Conservation (phyloP, 2,329 filamentous ascomycete species). For the Neofusicoccum kwambonambiense region DNA sequence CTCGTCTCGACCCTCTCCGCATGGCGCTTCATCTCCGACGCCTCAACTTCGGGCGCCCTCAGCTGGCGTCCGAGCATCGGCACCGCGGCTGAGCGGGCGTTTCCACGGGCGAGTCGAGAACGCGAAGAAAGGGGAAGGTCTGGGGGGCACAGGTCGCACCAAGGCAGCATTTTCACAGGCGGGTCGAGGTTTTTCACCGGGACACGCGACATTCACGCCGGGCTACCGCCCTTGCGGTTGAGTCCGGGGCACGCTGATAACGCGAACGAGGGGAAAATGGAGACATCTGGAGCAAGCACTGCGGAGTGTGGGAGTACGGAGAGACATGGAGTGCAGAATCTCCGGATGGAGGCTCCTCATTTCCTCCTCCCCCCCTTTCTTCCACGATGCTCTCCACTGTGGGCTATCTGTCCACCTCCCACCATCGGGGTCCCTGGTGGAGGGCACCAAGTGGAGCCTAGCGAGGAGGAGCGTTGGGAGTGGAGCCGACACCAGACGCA, state of each 20-base stretch:
- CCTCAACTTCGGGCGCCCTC: conserved; percentile 4
- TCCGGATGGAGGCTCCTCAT: conserved; percentile 13
- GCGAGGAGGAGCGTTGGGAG: neutral
- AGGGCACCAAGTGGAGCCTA: neutral
- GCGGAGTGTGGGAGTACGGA: conserved; percentile 12
- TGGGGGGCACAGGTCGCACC: conserved; percentile 16
- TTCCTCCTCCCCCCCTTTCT: conserved; percentile 6
- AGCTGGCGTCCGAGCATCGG: conserved; percentile 7
- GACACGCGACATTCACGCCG: conserved; percentile 1
- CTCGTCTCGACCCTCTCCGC: conserved; percentile 2
- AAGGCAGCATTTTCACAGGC: neutral
- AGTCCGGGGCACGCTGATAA: conserved; percentile 11
- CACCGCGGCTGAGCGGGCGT: neutral
- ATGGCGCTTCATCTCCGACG: conserved; percentile 15
- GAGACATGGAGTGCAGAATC: conserved; percentile 14
- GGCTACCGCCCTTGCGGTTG: neutral
- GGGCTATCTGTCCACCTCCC: conserved; percentile 1
- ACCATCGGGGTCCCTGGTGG: conserved; percentile 7
- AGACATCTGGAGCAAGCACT: conserved; percentile 10
- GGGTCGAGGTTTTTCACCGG: neutral
- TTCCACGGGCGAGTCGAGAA: neutral
- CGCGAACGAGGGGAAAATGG: conserved; percentile 11
- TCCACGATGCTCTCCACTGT: conserved; percentile 1
- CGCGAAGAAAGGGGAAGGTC: conserved; percentile 6
- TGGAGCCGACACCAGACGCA: neutral